phyloP scores from a whole-genome alignment of 1,284 basidiomycete genomes.

The Hypsizygus ulmarius region DNA sequence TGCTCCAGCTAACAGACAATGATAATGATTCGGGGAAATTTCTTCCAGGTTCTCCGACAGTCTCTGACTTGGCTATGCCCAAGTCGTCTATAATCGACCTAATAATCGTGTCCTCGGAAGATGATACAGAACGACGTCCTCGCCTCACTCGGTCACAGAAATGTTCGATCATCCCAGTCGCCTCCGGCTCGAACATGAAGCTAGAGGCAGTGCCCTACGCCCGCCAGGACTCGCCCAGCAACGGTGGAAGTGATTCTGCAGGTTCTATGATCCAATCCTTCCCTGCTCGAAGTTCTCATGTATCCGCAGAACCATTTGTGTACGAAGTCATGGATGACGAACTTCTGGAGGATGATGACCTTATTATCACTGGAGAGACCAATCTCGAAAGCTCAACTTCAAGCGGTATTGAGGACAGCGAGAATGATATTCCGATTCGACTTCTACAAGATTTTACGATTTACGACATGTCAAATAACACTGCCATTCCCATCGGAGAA shows the following conservation, averaged over 20 bases:
- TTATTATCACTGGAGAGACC: slow-evolving; percentile 38
- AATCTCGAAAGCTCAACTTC: slow-evolving; percentile 18
- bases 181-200: slow-evolving; percentile 19
- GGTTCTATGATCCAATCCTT: neutral
- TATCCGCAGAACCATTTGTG: slow-evolving; percentile 4
- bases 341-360: slow-evolving; percentile 34
- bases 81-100: slow-evolving; percentile 1
- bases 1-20: neutral
- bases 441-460: slow-evolving; percentile 49
- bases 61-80: slow-evolving; percentile 8
- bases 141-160: neutral
- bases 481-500: slow-evolving; percentile 36
- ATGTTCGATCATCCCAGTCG: neutral
- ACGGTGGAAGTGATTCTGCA: too few species aligned
- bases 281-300: too few species aligned
- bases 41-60: slow-evolving; percentile 9
- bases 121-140: slow-evolving; percentile 1
- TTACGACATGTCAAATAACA: slow-evolving; percentile 36
- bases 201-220: slow-evolving; percentile 2
- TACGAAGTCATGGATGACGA: slow-evolving; percentile 31
- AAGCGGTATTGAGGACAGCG: slow-evolving; percentile 24
- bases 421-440: slow-evolving; percentile 48
- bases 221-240: neutral
- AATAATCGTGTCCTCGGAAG: slow-evolving; percentile 1
- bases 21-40: neutral